Percentiles rank a stretch among this genome's conserved stretches.
These are phyloP conservation scores for Prunus mongolica DNA, from an alignment of 306 rosid genomes.

Conservation along the genomic window DNA sequence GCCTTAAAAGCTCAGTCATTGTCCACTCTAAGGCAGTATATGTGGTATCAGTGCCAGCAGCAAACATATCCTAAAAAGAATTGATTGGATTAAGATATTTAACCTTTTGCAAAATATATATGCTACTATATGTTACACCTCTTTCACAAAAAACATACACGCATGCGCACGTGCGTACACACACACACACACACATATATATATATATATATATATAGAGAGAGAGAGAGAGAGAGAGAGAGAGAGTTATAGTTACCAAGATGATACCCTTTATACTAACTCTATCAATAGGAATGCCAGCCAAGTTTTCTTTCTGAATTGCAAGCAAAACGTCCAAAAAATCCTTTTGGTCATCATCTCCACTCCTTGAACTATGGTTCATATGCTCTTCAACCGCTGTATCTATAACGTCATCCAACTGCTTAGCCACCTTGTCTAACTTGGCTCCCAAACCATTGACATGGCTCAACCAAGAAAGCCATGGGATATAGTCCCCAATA, in stretches of 20 bases:
- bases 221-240: neutral
- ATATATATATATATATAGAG: too few species aligned
- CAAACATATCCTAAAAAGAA: conserved; percentile 4
- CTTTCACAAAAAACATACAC: too few species aligned
- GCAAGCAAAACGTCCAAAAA: conserved; percentile 52
- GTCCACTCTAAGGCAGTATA: conserved; percentile 7
- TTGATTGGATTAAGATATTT: neutral
- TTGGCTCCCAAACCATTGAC: conserved; percentile 36
- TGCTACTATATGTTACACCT: too few species aligned
- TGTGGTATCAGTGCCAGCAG: conserved; percentile 12
- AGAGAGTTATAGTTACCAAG: conserved; percentile 24
- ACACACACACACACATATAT: too few species aligned
- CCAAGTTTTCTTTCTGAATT: conserved; percentile 19
- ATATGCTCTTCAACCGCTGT: conserved; percentile 44
- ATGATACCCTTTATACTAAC: conserved; percentile 36
- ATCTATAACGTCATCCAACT: conserved; percentile 41
- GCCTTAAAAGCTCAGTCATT: conserved; percentile 15
- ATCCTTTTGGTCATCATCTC: conserved; percentile 17
- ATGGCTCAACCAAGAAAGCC: conserved; percentile 43
- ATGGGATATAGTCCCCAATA: conserved; percentile 49
- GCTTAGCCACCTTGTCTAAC: conserved; percentile 35
- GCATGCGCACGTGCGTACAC: too few species aligned
- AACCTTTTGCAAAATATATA: neutral
- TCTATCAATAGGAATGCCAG: conserved; percentile 39
- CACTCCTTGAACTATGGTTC: neutral